Base-by-base conservation (phyloP, 352 stramenopile species). In the Peronospora belbahrii region DNA sequence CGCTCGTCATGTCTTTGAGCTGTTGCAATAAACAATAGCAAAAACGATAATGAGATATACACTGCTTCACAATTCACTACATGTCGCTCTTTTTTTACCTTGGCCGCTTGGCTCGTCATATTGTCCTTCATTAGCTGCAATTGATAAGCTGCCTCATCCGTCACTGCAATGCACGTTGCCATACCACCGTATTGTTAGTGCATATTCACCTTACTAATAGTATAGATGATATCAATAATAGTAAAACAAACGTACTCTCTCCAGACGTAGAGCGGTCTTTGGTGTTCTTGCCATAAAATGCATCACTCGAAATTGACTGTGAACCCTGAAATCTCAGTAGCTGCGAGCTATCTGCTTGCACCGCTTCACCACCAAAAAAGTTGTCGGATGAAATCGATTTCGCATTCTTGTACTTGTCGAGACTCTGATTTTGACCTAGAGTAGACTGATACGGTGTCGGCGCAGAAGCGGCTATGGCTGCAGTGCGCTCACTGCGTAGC, bases 331-430 rank as follows among this genome's bases (percentile, higher is more conserved):
- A 89, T 45, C 74, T 68, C 56, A 75, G 68, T 33, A 94, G 48
- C 19, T 88, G 67, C 32, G 70, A 69, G 4, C 46, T 75, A 50
- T 93, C 79, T 18, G 70, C 71, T 4, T 74, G 50, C 9, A 56
- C 47, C 4, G 63, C 50, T 40, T 94, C 84, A 17, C 72, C 67
- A 4, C 78, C 81, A 47, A 95, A 95, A 50, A 93, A 94, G 27
- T 95, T 92, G 48, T 88, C 83, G 6, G 84, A 95, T 15, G 82
- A 94, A 40, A 95, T 95, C 1, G 80, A 91, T 54, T 95, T 95
- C 51, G 83, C 79, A 39, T 95, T 95, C 59, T 94, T 94, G 67
- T 94, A 95, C 56, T 95, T 95, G 65, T 95, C 64, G 36, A 94
- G 53, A n/a, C 71, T 87, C n/a, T 74, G 75, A 2, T 54, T 46